Base-by-base conservation (phyloP, 345 rosid species). In the Linum trigynum region DNA sequence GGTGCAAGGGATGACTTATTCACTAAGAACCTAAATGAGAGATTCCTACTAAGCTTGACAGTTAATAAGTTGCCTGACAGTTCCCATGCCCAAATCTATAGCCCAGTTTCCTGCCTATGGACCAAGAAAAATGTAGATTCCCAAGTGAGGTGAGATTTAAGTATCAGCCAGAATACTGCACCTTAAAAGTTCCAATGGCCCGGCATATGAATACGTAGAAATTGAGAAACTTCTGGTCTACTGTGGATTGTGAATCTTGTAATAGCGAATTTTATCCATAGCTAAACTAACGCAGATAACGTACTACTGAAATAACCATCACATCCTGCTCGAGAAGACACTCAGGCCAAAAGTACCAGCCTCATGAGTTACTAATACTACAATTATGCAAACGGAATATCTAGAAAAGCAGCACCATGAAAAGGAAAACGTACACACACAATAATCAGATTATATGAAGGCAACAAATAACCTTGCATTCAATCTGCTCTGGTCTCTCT, bases 401-500 rank as follows among this genome's bases (percentile, higher is more conserved):
- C 53, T 48, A 59, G 40, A 59, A 17, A 2, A 36, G 36, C 8
- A 35, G 51, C 38, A 63, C 32, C 32, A 23, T 23, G 32, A 23
- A 23, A 3, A 56, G 39, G n/a, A 7, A 56, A 43, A 41, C 42
- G 16, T 15, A n/a, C 41, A 59, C 48, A 64, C 32, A 39, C 6
- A 65, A 65, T 36, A 4, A 37, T 3, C 23, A 45, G 32, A 23
- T 23, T 23, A 2, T 57, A 5, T 45, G 2, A 57, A 67, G 35
- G 23, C 37, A 59, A 59, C 6, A 50, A 69, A 41, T 38, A 71
- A 89, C 99, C 97, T 91, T 91, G 89, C 99, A 95, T 73, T 91
- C 96, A 69, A 84, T 72, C 83, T 71, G 90, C 71, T 72, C 80
- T 0, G 74, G 71, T 70, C 68, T 77, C 71, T 94, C 95, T 43